These are phyloP conservation scores for Saitozyma podzolica DNA, from an alignment of 768 basidiomycete species.

Conservation along the genomic window DNA sequence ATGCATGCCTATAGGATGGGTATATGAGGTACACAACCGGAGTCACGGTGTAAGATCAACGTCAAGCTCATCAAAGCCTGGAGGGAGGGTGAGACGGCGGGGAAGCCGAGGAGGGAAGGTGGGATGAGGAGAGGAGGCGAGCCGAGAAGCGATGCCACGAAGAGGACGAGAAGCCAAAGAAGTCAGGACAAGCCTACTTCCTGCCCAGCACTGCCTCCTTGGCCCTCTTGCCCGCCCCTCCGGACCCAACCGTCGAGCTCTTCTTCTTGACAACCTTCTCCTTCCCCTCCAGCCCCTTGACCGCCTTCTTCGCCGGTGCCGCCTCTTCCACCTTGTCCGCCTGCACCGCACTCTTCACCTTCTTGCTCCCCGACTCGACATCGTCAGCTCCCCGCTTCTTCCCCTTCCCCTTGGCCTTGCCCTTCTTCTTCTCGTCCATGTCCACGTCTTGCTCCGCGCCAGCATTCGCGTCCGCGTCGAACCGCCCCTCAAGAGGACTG, in stretches of 20 bases:
- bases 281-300: conserved; percentile 15
- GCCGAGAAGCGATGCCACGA: too few relatives aligned
- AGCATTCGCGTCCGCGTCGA: conserved; percentile 54
- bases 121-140: too few relatives aligned
- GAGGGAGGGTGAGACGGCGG: too few relatives aligned
- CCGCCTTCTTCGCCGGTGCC: conserved; percentile 1
- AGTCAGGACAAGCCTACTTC: conserved; percentile 10
- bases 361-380: conserved; percentile 7
- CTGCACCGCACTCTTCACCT: conserved; percentile 15
- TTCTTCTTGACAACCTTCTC: conserved; percentile 57
- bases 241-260: conserved; percentile 57
- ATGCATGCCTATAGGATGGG: background rate
- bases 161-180: too few relatives aligned
- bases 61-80: too few relatives aligned
- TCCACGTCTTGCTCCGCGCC: conserved; percentile 34
- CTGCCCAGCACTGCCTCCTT: conserved; percentile 55
- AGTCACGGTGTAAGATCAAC: too few relatives aligned
- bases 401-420: conserved; percentile 20
- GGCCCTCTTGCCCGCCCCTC: conserved; percentile 57
- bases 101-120: too few relatives aligned
- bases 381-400: conserved; percentile 53
- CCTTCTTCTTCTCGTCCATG: conserved; percentile 21
- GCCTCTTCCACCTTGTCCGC: background rate
- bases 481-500: conserved; percentile 70
- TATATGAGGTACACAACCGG: background rate